A percentile compares a stretch with the other conserved stretches of the same genome.
Conservation (phyloP, 2,329 filamentous ascomycete genomes). For the Colletotrichum limetticola region DNA sequence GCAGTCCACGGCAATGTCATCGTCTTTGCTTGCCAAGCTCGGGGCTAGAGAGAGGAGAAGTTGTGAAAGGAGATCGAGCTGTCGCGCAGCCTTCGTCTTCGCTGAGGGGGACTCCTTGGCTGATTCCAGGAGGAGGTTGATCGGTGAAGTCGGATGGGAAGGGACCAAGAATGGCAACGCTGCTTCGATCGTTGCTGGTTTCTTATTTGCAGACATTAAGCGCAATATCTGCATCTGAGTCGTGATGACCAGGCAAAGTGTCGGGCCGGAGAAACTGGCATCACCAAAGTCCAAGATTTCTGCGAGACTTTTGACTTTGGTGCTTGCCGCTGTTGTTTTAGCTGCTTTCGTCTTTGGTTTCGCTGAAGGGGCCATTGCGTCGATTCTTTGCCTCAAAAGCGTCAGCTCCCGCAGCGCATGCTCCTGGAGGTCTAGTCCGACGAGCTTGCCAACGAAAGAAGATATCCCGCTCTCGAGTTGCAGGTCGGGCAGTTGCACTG, state of each 20-base stretch:
- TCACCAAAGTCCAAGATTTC: slow-evolving; percentile 72
- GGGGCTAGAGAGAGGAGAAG: slow-evolving; percentile 74
- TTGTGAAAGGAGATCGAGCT: slow-evolving; percentile 75
- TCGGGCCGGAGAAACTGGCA: slow-evolving; percentile 51
- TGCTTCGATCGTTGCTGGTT: slow-evolving; percentile 68
- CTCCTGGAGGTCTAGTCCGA: slow-evolving; percentile 73
- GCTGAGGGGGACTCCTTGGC: slow-evolving; percentile 56
- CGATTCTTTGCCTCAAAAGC: slow-evolving; percentile 72
- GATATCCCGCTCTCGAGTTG: slow-evolving; percentile 81
- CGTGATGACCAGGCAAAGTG: slow-evolving; percentile 67
- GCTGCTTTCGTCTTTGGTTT: slow-evolving; percentile 13
- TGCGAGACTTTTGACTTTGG: slow-evolving; percentile 56
- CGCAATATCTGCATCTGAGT: slow-evolving; percentile 74
- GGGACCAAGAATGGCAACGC: slow-evolving; percentile 65
- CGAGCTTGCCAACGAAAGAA: slow-evolving; percentile 73
- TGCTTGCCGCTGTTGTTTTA: slow-evolving; percentile 8
- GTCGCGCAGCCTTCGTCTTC: slow-evolving; percentile 68
- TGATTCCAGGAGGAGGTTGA: slow-evolving; percentile 63
- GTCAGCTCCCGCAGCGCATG: slow-evolving; percentile 76
- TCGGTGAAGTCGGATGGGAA: slow-evolving; percentile 65
- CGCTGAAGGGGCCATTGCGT: slow-evolving; percentile 42
- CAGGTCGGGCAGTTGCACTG: slow-evolving; percentile 66
- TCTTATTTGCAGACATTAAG: slow-evolving; percentile 69
- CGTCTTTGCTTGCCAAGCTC: slow-evolving; percentile 72
- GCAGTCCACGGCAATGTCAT: slow-evolving; percentile 63